Conservation (phyloP, 176 grass and related monocot species). For the Metroxylon sagu region DNA sequence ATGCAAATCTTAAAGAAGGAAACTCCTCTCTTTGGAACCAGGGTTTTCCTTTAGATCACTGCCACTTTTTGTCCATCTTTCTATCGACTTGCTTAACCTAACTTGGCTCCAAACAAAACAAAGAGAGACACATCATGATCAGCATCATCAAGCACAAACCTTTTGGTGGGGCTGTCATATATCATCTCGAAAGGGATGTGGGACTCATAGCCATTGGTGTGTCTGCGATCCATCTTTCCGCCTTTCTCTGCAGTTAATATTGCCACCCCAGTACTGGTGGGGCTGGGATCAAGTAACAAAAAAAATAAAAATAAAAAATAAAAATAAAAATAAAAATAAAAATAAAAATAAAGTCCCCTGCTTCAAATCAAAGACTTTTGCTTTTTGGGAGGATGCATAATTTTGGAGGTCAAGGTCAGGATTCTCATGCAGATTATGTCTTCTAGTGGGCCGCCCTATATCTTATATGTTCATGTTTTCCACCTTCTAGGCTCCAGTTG, state of each 20-base stretch:
- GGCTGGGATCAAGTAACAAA: conserved; percentile 8
- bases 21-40: no score
- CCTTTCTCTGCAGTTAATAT: conserved; percentile 16
- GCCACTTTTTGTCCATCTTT: no score
- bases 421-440: conserved; percentile 86
- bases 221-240: conserved; percentile 16
- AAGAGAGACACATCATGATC: conserved; percentile 40
- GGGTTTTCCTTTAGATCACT: no score
- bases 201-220: conserved; percentile 3
- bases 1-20: no score
- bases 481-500: background rate
- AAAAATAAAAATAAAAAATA: background rate
- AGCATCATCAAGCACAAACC: conserved; percentile 24
- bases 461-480: conserved; percentile 6
- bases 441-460: conserved; percentile 31
- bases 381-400: conserved; percentile 31
- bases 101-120: conserved; percentile 15
- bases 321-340: background rate
- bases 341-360: background rate
- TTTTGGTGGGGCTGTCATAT: background rate
- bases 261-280: conserved; percentile 20
- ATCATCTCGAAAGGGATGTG: background rate
- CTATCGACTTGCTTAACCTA: no score
- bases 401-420: conserved; percentile 72
- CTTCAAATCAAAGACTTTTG: conserved; percentile 44